A percentile compares a stretch with the other conserved stretches of the same genome.
These are phyloP conservation scores for Solanum peruvianum DNA, from an alignment of 257 asterid genomes.

Conservation along the genomic window DNA sequence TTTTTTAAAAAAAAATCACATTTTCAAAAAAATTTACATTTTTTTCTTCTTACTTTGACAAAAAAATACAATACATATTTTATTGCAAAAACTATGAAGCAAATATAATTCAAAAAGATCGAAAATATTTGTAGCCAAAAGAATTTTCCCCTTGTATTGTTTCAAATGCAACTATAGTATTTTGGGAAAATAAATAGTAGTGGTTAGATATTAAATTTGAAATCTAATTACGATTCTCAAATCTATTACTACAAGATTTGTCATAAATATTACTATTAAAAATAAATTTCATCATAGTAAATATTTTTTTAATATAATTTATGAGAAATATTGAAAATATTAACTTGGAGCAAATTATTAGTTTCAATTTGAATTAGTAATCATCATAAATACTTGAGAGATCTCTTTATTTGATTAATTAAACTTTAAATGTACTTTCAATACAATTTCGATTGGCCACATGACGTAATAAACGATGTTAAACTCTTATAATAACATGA, in stretches of 20 bases:
- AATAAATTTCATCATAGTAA: not conserved
- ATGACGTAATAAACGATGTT: no score
- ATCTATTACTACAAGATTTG: not conserved
- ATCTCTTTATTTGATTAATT: no score
- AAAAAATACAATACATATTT: no score
- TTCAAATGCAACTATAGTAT: not conserved
- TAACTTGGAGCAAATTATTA: no score
- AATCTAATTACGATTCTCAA: not conserved
- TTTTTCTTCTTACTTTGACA: not conserved
- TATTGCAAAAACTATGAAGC: not conserved
- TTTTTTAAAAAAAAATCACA: no score
- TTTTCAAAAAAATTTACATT: no score
- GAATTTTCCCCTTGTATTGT: not conserved
- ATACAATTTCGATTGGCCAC: rapidly evolving
- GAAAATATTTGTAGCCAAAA: not conserved
- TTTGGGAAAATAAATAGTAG: not conserved
- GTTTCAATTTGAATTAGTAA: no score
- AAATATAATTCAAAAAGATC: not conserved
- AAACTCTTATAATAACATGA: not conserved
- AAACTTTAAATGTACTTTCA: rapidly evolving
- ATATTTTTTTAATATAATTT: no score
- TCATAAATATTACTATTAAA: not conserved
- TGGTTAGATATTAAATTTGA: not conserved
- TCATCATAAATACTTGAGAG: no score
- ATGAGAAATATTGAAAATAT: no score